phyloP scores from a whole-genome alignment of 305 asterid genomes.

The Fraxinus floribunda region DNA sequence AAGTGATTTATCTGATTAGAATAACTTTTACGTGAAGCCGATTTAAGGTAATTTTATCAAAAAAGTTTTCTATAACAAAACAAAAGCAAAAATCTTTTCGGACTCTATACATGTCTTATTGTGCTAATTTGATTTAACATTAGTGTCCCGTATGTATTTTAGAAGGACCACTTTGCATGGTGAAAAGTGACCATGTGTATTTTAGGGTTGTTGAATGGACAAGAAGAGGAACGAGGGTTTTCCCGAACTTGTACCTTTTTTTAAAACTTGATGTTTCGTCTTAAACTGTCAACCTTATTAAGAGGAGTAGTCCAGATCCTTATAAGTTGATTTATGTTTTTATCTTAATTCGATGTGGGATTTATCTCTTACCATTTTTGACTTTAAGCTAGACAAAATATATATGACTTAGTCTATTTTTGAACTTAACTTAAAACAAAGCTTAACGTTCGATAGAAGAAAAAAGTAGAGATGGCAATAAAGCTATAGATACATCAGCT shows the following conservation, averaged over 20 bases:
- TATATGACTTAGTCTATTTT: background rate
- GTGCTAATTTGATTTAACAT: background rate
- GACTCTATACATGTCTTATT: background rate
- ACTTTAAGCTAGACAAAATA: background rate
- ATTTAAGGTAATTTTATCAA: too few species aligned
- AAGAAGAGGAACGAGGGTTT: background rate
- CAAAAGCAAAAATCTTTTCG: background rate
- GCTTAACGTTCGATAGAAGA: background rate
- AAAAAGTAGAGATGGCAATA: background rate
- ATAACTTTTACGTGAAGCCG: background rate
- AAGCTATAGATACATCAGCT: background rate
- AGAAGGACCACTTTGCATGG: background rate
- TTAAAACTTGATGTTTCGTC: too few species aligned
- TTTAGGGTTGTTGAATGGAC: background rate
- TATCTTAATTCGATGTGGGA: too few species aligned
- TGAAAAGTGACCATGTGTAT: background rate
- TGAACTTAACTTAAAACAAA: too few species aligned
- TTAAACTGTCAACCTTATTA: too few species aligned
- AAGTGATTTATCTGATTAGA: too few species aligned
- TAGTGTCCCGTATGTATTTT: background rate
- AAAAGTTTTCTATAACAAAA: too few species aligned
- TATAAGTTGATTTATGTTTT: too few species aligned
- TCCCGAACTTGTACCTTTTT: background rate
- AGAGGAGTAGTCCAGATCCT: too few species aligned
- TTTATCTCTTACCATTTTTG: too few species aligned